Conservation (phyloP, 768 basidiomycete species). For the Tylopilus balloui region DNA sequence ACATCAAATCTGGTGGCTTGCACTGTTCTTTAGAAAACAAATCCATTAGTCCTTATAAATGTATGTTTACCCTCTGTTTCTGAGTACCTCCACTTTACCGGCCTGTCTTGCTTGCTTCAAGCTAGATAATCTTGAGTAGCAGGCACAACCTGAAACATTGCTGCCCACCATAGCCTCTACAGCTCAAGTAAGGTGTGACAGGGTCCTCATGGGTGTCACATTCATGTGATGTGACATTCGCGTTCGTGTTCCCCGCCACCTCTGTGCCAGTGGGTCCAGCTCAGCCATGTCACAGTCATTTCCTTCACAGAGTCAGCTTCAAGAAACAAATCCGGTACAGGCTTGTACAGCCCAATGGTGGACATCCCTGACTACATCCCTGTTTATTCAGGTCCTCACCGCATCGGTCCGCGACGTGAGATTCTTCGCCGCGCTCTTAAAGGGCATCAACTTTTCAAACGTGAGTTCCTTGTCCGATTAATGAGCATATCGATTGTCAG, state of each 20-base stretch:
- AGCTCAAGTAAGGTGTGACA: neutral
- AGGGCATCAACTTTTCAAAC: slow-evolving; percentile 76
- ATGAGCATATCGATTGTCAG: neutral
- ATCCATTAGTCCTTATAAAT: no score
- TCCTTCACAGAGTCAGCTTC: slow-evolving; percentile 18
- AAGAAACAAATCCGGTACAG: slow-evolving; percentile 24
- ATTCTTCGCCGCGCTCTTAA: slow-evolving; percentile 70
- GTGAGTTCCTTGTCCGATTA: slow-evolving; percentile 41
- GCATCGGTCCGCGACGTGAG: slow-evolving; percentile 79
- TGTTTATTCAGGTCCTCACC: slow-evolving; percentile 46
- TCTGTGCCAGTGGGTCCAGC: no score
- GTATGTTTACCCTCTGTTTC: no score
- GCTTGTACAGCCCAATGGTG: neutral
- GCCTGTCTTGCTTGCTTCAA: no score
- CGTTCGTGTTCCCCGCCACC: neutral
- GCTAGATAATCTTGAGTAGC: no score
- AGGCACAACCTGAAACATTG: no score
- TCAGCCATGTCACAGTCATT: slow-evolving; percentile 18
- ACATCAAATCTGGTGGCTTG: no score
- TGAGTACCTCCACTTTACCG: no score
- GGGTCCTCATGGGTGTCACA: neutral
- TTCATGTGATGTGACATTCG: slow-evolving; percentile 15
- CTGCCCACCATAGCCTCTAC: no score
- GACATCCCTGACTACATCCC: slow-evolving; percentile 3
- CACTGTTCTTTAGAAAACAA: no score